A percentile compares a stretch with the other conserved stretches of the same genome.
Evolutionary conservation across 176 grass and related monocot genomes (phyloP).

Genomic region (Aegilops umbellulata): DNA sequence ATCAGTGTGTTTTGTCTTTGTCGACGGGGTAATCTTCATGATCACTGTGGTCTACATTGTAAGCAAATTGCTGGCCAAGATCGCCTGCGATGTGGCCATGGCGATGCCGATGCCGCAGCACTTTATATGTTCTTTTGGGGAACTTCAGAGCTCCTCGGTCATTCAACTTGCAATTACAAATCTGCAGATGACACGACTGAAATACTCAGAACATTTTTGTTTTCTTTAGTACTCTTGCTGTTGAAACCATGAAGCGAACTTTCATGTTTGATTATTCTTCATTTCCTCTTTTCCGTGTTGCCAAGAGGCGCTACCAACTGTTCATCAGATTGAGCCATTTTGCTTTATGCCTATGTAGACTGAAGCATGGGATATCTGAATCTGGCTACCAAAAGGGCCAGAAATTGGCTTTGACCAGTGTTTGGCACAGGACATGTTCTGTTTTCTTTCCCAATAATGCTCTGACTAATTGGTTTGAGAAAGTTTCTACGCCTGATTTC

Average conservation of each 20-base stretch:
- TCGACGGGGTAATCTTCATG: too few species aligned
- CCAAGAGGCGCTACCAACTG: conserved; percentile 5
- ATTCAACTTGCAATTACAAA: too few species aligned
- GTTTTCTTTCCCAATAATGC: neutral
- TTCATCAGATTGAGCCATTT: neutral
- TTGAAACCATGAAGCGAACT: too few species aligned
- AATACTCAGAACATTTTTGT: neutral
- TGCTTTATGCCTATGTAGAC: neutral
- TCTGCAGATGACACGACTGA: too few species aligned
- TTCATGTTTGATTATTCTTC: neutral
- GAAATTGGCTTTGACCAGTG: neutral
- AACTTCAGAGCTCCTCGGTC: too few species aligned
- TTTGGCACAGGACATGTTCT: neutral
- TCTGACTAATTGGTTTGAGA: neutral
- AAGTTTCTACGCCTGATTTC: neutral
- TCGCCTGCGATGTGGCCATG: too few species aligned
- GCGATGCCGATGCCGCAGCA: too few species aligned
- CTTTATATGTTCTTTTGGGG: too few species aligned
- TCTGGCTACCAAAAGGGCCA: neutral
- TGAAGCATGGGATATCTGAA: neutral
- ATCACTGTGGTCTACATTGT: too few species aligned
- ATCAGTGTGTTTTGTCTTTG: too few species aligned
- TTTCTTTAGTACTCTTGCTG: too few species aligned
- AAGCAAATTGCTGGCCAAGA: too few species aligned
- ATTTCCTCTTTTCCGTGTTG: neutral